Base-by-base conservation (phyloP, 2,329 filamentous ascomycete species). In the Penicillium sp. region DNA sequence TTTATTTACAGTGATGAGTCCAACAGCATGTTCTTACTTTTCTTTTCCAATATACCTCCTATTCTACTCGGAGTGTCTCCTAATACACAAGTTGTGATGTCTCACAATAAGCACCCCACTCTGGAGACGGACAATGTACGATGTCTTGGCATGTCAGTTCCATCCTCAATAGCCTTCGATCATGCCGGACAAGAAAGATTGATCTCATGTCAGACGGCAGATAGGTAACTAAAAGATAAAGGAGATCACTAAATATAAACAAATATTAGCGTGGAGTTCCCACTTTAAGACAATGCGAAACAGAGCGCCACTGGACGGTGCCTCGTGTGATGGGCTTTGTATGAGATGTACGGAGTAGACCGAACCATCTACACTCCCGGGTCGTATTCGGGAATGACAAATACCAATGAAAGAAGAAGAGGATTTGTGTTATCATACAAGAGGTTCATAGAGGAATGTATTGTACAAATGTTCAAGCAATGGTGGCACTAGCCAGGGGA, bases 141-240 rank as follows among this genome's bases (percentile, higher is more conserved):
- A 50, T 44, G 46, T 54, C 46, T 50, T 54, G 51, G 46, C 51
- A 38, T 7, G 7, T 23, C 46, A 10, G 38, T n/a, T n/a, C 14
- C 23, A 5, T 23, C 7, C 35, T 9, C 7, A 19, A 34, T n/a
- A n/a, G n/a, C n/a, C n/a, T n/a, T n/a, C n/a, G n/a, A n/a, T 23
- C 23, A 14, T 34, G 11, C 32, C 11, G 32, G 6, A 10, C 32
- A 10, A 34, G 32, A 34, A 6, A 14, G 7, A 34, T 34, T 14
- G 14, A 39, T 39, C 18, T 4, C 45, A 7, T 47, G 4, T 40
- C 45, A 30, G 34, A 40, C 16, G 23, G 7, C n/a, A 18, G 29
- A 26, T 26, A 27, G 4, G 23, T 4, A 23, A 23, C 5, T 23
- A 23, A 23, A 23, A 23, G 23, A 23, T 23, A 23, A 23, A 3